Evolutionary conservation across 352 stramenopile species (phyloP), one percentile per base, ranked within the genome.

Genomic region (Pythium angustatum): DNA sequence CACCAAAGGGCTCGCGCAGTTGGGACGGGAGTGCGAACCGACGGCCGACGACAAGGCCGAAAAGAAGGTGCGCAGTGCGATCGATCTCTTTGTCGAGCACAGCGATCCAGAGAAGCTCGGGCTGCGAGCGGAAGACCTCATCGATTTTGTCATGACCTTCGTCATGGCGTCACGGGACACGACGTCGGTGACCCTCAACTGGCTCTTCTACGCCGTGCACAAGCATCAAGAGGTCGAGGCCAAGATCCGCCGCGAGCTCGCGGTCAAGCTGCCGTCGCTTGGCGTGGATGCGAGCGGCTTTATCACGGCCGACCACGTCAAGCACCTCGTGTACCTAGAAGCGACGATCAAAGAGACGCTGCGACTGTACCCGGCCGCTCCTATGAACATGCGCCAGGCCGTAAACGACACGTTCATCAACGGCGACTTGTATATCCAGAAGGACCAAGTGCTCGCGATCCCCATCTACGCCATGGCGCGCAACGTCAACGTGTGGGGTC

Each of bases 111-210:
- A 69, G 9, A 27, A 50, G 15, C 12, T 47, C 17, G 62, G 62
- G 1, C 22, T 69, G 19, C 33, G 27, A 11, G 66, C 75, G 7
- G 77, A 76, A 44, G 83, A 85, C 52, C 67, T 96, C 19, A 54
- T 81, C 8, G 82, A 95, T 28, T 71, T 96, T 24, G 69, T 86
- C 11, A 72, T 95, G 17, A 77, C 72, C 5, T 80, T 96, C 41
- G 64, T 96, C 24, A 62, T 88, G 27, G 88, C 82, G 11, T 87
- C 87, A 4, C 78, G 87, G 27, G 87, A 96, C 60, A 96, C 81
- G 0, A 93, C 88, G 4, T 78, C 87, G 5, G 70, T 61, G 56
- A 85, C 84, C 27, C 55, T 95, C 38, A 74, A 64, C 36, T 96
- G 87, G 85, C 71, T 90, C 10, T 73, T 96, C 30, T 84, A 89